Base-by-base conservation (phyloP, 2,329 filamentous ascomycete genomes). In the Arthrobotrys sphaeroides region DNA sequence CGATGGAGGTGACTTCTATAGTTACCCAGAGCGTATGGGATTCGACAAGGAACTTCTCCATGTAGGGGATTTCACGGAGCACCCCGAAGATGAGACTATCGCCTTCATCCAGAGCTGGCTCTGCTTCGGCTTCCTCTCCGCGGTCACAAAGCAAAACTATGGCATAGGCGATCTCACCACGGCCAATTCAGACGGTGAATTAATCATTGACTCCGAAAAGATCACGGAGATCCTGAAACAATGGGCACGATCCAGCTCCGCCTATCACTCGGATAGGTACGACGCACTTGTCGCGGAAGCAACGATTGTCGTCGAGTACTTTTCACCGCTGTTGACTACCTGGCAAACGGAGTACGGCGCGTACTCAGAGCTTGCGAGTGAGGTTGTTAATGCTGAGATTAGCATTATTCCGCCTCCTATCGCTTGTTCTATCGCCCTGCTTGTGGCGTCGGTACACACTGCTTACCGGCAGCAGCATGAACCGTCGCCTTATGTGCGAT, bases 101-200 rank as follows among this genome's bases (percentile, higher is more conserved):
- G 66, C 66, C 1, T 72, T 77, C 26, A 49, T 73, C 22, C 73
- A 77, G 36, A 73, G 65, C 42, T 77, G 73, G 65, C 66, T 72
- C n/a, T 77, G 49, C 59, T 77, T 77, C 28, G 73, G 73, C 1
- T 16, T 66, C 36, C 59, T 72, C 26, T 72, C 67, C n/a, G 47
- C 26, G 22, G 47, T 65, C 13, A 64, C 53, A 18, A 72, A 65
- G 24, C 67, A 65, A 28, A 59, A 13, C 9, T 24, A 64, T 10
- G 9, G 28, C 13, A 51, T 72, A 57, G 26, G 59, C 28, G 67
- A 72, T 16, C 24, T 72, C 22, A 72, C 67, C 0, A 42, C 22
- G 16, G 59, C 47, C 9, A 49, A 65, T 49, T 2, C 47, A 3
- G 31, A 47, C 16, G 67, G 47, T 3, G 36, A 59, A 6, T 40